Percentiles rank a stretch among this genome's conserved stretches.
Evolutionary conservation across 805 yeast genomes (phyloP).

Genomic region (Ogataea zsoltii): DNA sequence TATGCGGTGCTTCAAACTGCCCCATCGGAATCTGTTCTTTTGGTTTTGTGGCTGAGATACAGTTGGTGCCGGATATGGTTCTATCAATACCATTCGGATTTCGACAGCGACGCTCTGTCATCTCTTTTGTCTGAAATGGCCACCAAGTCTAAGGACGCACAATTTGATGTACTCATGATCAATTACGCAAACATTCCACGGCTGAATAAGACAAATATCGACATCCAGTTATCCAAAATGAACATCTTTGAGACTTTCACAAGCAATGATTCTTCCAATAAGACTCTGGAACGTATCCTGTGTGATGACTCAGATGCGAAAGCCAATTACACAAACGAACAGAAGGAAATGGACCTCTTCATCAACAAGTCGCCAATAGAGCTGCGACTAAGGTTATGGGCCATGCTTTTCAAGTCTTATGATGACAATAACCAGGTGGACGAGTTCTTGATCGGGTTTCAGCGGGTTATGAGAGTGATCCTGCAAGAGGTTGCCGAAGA

Average conservation of each 20-base stretch:
- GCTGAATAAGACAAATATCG: conserved; percentile 50
- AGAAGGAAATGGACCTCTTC: conserved; percentile 59
- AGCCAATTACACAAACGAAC: conserved; percentile 35
- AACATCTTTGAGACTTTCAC: conserved; percentile 69
- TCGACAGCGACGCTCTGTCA: conserved; percentile 37
- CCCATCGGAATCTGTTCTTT: not conserved
- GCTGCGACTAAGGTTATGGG: conserved; percentile 75
- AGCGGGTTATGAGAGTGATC: conserved; percentile 49
- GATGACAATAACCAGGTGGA: conserved; percentile 30
- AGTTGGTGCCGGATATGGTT: conserved; percentile 51
- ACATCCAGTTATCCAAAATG: conserved; percentile 66
- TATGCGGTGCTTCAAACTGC: conserved; percentile 11
- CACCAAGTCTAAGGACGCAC: conserved; percentile 16
- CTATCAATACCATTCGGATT: conserved; percentile 36
- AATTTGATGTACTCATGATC: conserved; percentile 43
- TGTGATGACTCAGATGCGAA: conserved; percentile 31
- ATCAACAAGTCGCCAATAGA: conserved; percentile 63
- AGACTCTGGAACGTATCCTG: conserved; percentile 27
- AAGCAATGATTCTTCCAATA: conserved; percentile 39
- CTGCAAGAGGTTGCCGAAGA: conserved; percentile 37
- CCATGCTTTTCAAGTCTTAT: conserved; percentile 61
- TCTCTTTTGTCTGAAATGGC: conserved; percentile 31
- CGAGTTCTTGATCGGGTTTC: conserved; percentile 50
- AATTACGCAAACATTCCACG: conserved; percentile 64
- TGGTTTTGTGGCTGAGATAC: conserved; percentile 35